Evolutionary conservation across 176 grass and related monocot genomes (phyloP).

Genomic region (Thinopyrum elongatum): DNA sequence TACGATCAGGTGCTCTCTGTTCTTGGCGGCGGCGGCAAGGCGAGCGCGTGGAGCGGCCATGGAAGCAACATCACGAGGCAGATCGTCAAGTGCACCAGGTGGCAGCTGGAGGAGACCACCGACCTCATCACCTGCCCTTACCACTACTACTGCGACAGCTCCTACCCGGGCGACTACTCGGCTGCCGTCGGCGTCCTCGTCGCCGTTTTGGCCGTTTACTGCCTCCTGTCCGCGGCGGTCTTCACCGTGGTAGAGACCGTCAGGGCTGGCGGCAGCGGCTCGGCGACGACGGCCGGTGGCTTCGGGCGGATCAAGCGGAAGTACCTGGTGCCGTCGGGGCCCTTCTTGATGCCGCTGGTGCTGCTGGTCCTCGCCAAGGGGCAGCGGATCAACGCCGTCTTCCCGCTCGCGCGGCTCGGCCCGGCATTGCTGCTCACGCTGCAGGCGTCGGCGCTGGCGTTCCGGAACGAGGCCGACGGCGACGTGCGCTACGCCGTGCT

Average conservation of each 20-base stretch:
- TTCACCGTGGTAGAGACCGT: conserved; percentile 48
- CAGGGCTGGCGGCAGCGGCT: not conserved
- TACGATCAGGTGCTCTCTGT: not conserved
- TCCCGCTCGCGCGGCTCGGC: conserved; percentile 51
- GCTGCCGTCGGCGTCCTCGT: conserved; percentile 39
- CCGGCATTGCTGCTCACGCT: conserved; percentile 63
- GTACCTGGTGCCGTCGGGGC: conserved; percentile 63
- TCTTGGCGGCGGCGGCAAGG: conserved; percentile 29
- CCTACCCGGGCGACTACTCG: conserved; percentile 52
- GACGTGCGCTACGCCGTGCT: conserved; percentile 65
- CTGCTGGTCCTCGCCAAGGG: conserved; percentile 63
- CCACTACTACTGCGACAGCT: conserved; percentile 81
- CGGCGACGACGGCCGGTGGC: not conserved
- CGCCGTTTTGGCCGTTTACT: conserved; percentile 42
- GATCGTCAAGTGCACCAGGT: conserved; percentile 77
- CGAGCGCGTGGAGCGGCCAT: conserved; percentile 34
- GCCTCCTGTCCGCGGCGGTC: conserved; percentile 40
- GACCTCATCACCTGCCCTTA: conserved; percentile 67
- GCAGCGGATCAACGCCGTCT: conserved; percentile 57
- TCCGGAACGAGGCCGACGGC: conserved; percentile 55
- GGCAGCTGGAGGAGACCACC: conserved; percentile 71
- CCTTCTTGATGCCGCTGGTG: conserved; percentile 53
- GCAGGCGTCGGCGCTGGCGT: conserved; percentile 67
- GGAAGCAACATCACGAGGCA: conserved; percentile 38
- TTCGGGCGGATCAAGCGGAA: conserved; percentile 35